These are phyloP conservation scores for Byssochlamys sp. DNA, from an alignment of 2,329 filamentous ascomycete genomes.

Conservation along the genomic window DNA sequence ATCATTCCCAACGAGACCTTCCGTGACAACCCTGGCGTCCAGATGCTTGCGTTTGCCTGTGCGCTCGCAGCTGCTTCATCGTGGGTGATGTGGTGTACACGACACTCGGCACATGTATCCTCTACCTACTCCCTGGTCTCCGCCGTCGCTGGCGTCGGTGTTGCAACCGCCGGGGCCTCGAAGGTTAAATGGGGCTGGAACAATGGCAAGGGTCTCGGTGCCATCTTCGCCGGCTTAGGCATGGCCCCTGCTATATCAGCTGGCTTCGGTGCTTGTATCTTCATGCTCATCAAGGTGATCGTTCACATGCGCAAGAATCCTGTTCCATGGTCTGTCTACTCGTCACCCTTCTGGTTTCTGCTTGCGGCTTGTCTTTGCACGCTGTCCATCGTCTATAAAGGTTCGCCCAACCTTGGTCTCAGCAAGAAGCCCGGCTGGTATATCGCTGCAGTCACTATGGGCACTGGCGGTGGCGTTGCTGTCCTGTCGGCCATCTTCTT, in stretches of 20 bases:
- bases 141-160: constrained; percentile 58
- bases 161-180: constrained; percentile 54
- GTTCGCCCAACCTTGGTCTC: constrained; percentile 58
- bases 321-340: constrained; percentile 62
- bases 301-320: constrained; percentile 65
- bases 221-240: constrained; percentile 60
- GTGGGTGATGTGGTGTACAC: constrained; percentile 75
- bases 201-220: constrained; percentile 57
- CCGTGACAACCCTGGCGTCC: constrained; percentile 52
- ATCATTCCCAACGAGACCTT: constrained; percentile 57
- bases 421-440: constrained; percentile 41
- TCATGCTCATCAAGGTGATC: constrained; percentile 61
- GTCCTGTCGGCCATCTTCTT: constrained; percentile 60
- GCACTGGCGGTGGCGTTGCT: constrained; percentile 51
- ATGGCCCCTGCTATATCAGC: constrained; percentile 63
- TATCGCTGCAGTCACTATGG: constrained; percentile 20
- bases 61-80: constrained; percentile 55
- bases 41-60: constrained; percentile 59
- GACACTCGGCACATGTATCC: constrained; percentile 62
- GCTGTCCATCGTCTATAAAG: constrained; percentile 72
- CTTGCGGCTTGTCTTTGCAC: constrained; percentile 65
- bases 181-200: constrained; percentile 63
- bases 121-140: constrained; percentile 65
- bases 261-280: constrained; percentile 57
- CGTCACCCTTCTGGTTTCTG: constrained; percentile 67